Evolutionary conservation across 2,329 filamentous ascomycete genomes (phyloP).

Genomic region (Fusarium equiseti): DNA sequence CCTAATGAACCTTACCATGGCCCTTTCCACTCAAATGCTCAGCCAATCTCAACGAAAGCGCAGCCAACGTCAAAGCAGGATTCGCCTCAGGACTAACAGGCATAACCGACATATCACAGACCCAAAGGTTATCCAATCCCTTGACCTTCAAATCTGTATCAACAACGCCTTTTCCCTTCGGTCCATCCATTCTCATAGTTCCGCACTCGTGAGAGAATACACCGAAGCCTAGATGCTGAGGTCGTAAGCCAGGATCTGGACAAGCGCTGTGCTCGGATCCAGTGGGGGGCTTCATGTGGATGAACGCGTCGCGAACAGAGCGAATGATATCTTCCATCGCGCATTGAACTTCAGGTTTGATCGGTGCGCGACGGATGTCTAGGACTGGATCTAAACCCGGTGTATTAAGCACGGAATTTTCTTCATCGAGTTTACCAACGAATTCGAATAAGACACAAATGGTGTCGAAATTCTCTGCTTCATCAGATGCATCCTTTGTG

Average conservation of each 20-base stretch:
- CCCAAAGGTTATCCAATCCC: slow-evolving; percentile 25
- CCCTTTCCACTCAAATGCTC: background rate
- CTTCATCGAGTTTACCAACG: slow-evolving; percentile 2
- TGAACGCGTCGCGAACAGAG: background rate
- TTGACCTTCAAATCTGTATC: slow-evolving; percentile 25
- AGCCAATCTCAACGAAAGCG: slow-evolving; percentile 25
- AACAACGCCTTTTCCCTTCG: slow-evolving; percentile 3
- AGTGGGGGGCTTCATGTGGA: background rate
- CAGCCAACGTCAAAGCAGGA: slow-evolving; percentile 25
- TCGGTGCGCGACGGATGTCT: slow-evolving; percentile 8
- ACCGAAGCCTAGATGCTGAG: slow-evolving; percentile 31
- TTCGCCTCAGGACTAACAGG: slow-evolving; percentile 36
- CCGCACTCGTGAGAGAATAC: slow-evolving; percentile 38
- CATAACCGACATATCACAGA: slow-evolving; percentile 32
- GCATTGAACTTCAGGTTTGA: slow-evolving; percentile 17
- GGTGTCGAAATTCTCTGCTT: slow-evolving; percentile 29
- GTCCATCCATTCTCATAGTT: slow-evolving; percentile 37
- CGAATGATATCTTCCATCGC: slow-evolving; percentile 25
- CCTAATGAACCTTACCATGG: no score
- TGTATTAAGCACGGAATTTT: slow-evolving; percentile 23
- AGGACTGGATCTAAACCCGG: slow-evolving; percentile 26
- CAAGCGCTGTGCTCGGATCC: background rate
- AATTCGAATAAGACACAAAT: slow-evolving; percentile 37
- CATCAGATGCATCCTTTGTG: background rate
- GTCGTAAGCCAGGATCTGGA: slow-evolving; percentile 8